phyloP scores from a whole-genome alignment of 352 stramenopile species.

The Phytophthora pinifolia region DNA sequence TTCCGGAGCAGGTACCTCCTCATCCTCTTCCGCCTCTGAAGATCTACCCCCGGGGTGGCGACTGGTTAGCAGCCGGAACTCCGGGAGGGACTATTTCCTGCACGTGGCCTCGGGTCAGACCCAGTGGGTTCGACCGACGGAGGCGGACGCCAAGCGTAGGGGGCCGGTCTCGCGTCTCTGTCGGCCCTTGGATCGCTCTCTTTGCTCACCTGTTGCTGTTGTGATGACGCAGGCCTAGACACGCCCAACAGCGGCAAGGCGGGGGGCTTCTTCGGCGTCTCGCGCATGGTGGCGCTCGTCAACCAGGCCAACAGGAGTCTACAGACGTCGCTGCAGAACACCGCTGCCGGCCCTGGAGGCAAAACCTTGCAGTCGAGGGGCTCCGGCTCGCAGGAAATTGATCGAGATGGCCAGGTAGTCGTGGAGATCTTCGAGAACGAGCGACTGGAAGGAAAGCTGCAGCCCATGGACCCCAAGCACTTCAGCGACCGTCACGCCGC shows the following conservation, averaged over 20 bases:
- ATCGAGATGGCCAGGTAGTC: slow-evolving; percentile 69
- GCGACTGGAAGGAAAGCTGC: slow-evolving; percentile 74
- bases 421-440: slow-evolving; percentile 89
- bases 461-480: slow-evolving; percentile 64
- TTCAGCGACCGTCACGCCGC: slow-evolving; percentile 69
- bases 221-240: slow-evolving; percentile 28
- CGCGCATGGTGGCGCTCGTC: slow-evolving; percentile 66
- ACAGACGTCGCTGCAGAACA: slow-evolving; percentile 70
- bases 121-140: slow-evolving; percentile 70
- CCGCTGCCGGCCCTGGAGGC: slow-evolving; percentile 20
- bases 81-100: slow-evolving; percentile 71
- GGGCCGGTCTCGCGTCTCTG: neutral
- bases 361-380: slow-evolving; percentile 39
- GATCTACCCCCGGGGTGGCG: slow-evolving; percentile 66
- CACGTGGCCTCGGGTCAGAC: slow-evolving; percentile 64
- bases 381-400: slow-evolving; percentile 57
- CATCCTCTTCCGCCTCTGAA: slow-evolving; percentile 16
- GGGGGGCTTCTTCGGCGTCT: slow-evolving; percentile 68
- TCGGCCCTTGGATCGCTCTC: neutral
- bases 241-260: slow-evolving; percentile 35
- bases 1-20: slow-evolving; percentile 32
- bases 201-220: slow-evolving; percentile 8
- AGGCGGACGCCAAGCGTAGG: slow-evolving; percentile 64
- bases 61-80: slow-evolving; percentile 65
- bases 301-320: slow-evolving; percentile 72